Base-by-base conservation (phyloP, 257 asterid genomes). In the Solanum rostratum region DNA sequence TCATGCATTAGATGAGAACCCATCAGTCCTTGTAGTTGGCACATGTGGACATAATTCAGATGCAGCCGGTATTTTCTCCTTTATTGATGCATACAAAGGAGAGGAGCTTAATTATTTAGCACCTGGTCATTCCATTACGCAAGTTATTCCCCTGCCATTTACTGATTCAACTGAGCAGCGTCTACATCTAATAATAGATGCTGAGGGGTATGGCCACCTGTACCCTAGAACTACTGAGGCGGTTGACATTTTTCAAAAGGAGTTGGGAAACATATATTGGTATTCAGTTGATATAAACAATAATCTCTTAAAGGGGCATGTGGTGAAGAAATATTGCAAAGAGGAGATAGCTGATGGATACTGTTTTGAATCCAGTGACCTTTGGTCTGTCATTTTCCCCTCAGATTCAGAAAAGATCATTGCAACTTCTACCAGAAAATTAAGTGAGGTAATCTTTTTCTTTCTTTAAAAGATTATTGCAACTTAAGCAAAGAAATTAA, bases 1-100 rank as follows among this genome's bases (percentile, higher is more conserved):
- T 91, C 99, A 97, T 89, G 98, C 95, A 39, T 66, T 97, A 92
- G 97, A 96, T 83, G 97, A 95, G 89, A 92, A 96, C 84, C 98
- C 99, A 79, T 95, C 99, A 52, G 93, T 97, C 83, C 91, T 97
- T 80, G 94, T 97, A 74, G 91, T 95, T 87, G 99, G 98, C 81
- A 94, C 92, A 90, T 95, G 99, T 85, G 98, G 95, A 41, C 83
- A 29, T 83, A 84, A 84, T 85, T 84, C 88, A 83, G 96, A 94
- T 84, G 91, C 98, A 73, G 87, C 95, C 85, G 98, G 98, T 50
- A 95, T 94, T 81, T 88, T 92, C 86, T 91, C 98, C 85, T 85
- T 95, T 90, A 92, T 95, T 76, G 98, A 97, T 85, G 87, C 94
- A 29, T 92, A 97, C 88, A 93, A 94, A 45, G 99, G 99, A 86